Conservation (phyloP, 2,329 filamentous ascomycete genomes). For the Colletotrichum shisoi region DNA sequence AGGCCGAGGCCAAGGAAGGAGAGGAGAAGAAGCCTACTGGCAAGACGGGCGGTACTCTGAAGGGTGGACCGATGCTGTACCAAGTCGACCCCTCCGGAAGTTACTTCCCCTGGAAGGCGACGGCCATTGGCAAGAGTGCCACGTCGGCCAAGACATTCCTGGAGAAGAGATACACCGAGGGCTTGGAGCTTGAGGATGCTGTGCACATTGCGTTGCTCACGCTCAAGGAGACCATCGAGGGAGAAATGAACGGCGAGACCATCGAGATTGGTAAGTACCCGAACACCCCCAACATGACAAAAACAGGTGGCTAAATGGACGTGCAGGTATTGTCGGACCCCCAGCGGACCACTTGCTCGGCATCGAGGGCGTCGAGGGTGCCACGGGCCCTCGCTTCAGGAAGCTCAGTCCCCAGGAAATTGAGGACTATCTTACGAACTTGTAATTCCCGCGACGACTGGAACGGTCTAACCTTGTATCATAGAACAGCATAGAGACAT, state of each 20-base stretch:
- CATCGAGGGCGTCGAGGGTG: slow-evolving; percentile 86
- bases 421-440: slow-evolving; percentile 98
- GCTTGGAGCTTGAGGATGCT: slow-evolving; percentile 94
- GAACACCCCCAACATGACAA: neutral
- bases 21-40: slow-evolving; percentile 76
- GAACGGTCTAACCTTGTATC: slow-evolving; percentile 48
- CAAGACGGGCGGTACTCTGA: slow-evolving; percentile 94
- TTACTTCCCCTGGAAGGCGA: slow-evolving; percentile 99
- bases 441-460: slow-evolving; percentile 64
- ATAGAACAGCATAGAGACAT: slow-evolving; percentile 47
- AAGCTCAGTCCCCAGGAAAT: slow-evolving; percentile 98
- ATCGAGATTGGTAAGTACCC: slow-evolving; percentile 86
- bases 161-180: slow-evolving; percentile 98
- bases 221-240: slow-evolving; percentile 98
- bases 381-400: slow-evolving; percentile 85
- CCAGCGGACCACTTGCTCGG: slow-evolving; percentile 93
- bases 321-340: slow-evolving; percentile 86
- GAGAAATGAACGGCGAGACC: slow-evolving; percentile 98
- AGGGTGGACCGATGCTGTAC: slow-evolving; percentile 96
- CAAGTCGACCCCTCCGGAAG: slow-evolving; percentile 98
- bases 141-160: slow-evolving; percentile 98
- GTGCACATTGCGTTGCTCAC: slow-evolving; percentile 98
- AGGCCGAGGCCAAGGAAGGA: slow-evolving; percentile 62
- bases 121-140: slow-evolving; percentile 97
- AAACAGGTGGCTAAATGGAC: slow-evolving; percentile 38